These are phyloP conservation scores for Neofusicoccum umdonicola DNA, from an alignment of 2,329 filamentous ascomycete genomes.

Conservation along the genomic window DNA sequence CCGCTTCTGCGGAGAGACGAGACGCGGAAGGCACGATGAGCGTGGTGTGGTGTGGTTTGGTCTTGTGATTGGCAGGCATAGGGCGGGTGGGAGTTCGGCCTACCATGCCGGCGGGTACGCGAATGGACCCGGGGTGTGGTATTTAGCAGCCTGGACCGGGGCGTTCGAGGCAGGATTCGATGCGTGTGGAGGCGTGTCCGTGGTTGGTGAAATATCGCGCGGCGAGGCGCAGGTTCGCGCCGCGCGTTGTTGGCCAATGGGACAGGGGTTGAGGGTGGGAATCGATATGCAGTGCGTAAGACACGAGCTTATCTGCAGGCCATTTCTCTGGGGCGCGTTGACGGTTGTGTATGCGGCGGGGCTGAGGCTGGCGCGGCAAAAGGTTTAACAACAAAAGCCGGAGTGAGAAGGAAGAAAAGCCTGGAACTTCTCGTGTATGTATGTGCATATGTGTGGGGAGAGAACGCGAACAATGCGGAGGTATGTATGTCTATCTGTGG, in stretches of 20 bases:
- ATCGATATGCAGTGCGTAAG: conserved; percentile 2
- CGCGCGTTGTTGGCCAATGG: not conserved
- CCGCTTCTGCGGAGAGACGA: not conserved
- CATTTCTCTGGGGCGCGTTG: not conserved
- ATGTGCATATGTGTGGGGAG: not conserved
- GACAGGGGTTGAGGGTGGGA: not conserved
- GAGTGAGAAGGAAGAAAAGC: not conserved
- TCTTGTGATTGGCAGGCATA: not conserved
- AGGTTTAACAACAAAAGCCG: not conserved
- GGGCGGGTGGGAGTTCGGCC: not conserved
- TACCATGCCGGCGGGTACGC: not conserved
- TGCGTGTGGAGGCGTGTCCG: not conserved
- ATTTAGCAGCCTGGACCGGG: not conserved
- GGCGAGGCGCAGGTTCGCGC: not conserved
- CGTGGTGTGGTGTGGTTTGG: not conserved
- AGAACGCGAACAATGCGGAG: not conserved
- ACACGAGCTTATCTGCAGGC: conserved; percentile 11
- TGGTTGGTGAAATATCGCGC: not conserved
- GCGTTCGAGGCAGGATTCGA: not conserved
- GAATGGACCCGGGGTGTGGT: not conserved
- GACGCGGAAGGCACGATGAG: not conserved
- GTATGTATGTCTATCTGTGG: not conserved
- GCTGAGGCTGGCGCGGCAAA: not conserved
- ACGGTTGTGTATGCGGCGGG: not conserved
- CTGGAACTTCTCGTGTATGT: conserved; percentile 14